Evolutionary conservation across 495 filamentous ascomycete species (phyloP), one percentile per base, ranked within the genome.

Genomic region (Tuber melanosporum): DNA sequence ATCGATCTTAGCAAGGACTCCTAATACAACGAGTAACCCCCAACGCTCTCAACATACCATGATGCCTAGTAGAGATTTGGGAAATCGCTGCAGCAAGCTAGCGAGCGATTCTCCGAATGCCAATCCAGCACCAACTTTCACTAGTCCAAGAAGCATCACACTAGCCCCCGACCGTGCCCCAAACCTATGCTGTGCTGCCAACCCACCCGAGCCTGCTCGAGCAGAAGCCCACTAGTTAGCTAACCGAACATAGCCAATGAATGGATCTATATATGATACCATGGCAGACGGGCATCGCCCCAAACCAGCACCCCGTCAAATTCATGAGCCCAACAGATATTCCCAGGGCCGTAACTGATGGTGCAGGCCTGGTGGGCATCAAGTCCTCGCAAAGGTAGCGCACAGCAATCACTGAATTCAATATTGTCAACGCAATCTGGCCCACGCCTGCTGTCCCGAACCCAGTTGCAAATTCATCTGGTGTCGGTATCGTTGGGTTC

Each of bases 241-340:
- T 66, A 32, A 32, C 57, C 14, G 14, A 15, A 32, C 26, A 66
- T 4, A 66, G 9, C 3, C 7, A 66, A 32, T 32, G n/a, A 32
- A 32, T 17, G 26, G n/a, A 32, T 32, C 57, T 3, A 12, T 32
- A 32, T 73, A 44, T 44, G 43, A 44, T 44, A 32, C 95, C 95
- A 82, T 98, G 95, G 80, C 95, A 98, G 3, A 97, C 92, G 8
- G 95, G 95, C 95, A 98, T 98, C 0, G 91, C 92, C 44, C 94
- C 94, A 83, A 97, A 95, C 91, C 92, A 95, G 84, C 91, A 94
- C 10, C 92, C 91, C 8, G 92, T 78, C 9, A 98, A 85, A 82
- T 98, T 98, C 91, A 97, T 95, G 6, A 84, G 79, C 0, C 90
- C 89, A 12, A 98, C 92, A 70, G 92, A 95, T 72, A 96, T 81